Evolutionary conservation across 768 basidiomycete genomes (phyloP), one percentile per base, ranked within the genome.

Genomic region (Boletus insuetus): DNA sequence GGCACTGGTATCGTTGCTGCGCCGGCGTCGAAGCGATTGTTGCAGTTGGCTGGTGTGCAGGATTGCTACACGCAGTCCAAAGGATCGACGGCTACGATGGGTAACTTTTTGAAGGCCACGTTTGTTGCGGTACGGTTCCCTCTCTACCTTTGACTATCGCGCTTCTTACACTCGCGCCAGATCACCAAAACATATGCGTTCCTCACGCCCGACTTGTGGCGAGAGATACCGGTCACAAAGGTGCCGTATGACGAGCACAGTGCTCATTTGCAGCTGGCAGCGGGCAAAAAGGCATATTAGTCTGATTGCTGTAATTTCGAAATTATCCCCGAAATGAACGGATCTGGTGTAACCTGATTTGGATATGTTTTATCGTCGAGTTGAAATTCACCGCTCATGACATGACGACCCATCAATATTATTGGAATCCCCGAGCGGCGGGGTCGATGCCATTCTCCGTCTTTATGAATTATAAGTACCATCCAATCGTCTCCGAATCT

Each of bases 1-100:
- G 97, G 97, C 70, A 99, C 97, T 62, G 97, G 96, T 81, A 95
- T 99, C 76, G 97, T 99, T 68, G 97, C 97, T 67, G 97, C 97
- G 47, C 97, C 96, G 40, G 96, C 96, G 44, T 94, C 87, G 61
- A 98, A 96, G 82, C 89, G 96, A 63, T 81, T 99, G 67, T 79
- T 99, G 61, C 96, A 99, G 77, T 83, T 98, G 67, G 97, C 97
- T 69, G 97, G 97, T 82, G 86, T 99, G 60, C 85, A 95, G 78
- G 97, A 99, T 75, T 86, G 85, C 71, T 99, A 99, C 83, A 98
- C 96, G 53, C 93, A 96, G 75, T 87, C 96, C 52, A 96, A 94
- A 78, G 97, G 97, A 69, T 95, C 92, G 63, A 99, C 97, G 44
- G 94, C 96, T 26, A 99, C 97, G 56, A 94, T 94, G 92, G 93